Conservation (phyloP, 345 rosid genomes). For the Lepidium sativum region DNA sequence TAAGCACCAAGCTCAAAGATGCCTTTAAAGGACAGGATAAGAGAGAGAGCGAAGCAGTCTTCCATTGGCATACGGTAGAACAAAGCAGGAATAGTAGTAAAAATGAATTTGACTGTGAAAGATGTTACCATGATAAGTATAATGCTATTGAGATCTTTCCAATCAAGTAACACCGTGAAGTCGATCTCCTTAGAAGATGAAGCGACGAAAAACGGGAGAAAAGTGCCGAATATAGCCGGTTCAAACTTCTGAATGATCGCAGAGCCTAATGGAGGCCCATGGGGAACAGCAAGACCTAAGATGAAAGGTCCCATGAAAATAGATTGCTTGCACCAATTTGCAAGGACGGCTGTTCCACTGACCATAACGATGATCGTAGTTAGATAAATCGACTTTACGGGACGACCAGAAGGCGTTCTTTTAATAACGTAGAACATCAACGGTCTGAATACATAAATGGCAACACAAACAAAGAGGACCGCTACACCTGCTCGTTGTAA, state of each 20-base stretch:
- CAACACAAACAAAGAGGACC: slow-evolving; percentile 15
- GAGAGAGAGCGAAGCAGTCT: slow-evolving; percentile 39
- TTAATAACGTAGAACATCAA: slow-evolving; percentile 25
- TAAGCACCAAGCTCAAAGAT: slow-evolving; percentile 31
- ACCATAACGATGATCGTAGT: slow-evolving; percentile 23
- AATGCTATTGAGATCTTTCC: not conserved
- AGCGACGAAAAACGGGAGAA: slow-evolving; percentile 25
- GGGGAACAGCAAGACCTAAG: slow-evolving; percentile 38
- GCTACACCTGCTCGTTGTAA: slow-evolving; percentile 4
- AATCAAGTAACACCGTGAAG: not conserved
- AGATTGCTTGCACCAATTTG: slow-evolving; percentile 24
- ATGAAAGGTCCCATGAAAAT: slow-evolving; percentile 33
- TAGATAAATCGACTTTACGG: slow-evolving; percentile 22
- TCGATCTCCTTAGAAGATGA: slow-evolving; percentile 14
- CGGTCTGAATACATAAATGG: slow-evolving; percentile 22
- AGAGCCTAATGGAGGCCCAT: slow-evolving; percentile 48
- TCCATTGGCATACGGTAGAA: slow-evolving; percentile 33
- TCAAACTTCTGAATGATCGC: slow-evolving; percentile 35
- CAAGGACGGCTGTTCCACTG: slow-evolving; percentile 16
- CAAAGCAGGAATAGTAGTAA: slow-evolving; percentile 31
- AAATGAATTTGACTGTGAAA: slow-evolving; percentile 27
- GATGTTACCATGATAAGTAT: not conserved
- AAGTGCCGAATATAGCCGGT: slow-evolving; percentile 19
- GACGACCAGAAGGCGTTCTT: slow-evolving; percentile 30
- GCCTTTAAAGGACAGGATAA: slow-evolving; percentile 45